Percentiles rank a stretch among this genome's conserved stretches.
Conservation (phyloP, 2,329 filamentous ascomycete species). For the Hypoxylon sp. region DNA sequence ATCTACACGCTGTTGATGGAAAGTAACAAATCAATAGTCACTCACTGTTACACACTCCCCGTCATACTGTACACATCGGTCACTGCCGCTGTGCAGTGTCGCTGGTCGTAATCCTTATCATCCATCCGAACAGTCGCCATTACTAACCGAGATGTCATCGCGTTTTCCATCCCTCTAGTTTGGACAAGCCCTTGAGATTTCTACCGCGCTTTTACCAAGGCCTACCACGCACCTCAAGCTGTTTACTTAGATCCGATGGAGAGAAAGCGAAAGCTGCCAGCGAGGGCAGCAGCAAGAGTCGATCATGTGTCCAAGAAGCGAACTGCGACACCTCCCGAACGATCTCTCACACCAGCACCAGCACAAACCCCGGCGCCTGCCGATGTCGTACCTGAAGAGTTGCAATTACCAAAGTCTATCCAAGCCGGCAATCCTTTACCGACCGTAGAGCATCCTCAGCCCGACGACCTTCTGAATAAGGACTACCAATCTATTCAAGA, state of each 20-base stretch:
- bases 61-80: not conserved
- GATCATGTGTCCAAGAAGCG: slow-evolving; percentile 74
- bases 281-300: slow-evolving; percentile 72
- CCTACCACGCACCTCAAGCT: not conserved
- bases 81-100: slow-evolving; percentile 1
- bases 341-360: slow-evolving; percentile 63
- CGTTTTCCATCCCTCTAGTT: slow-evolving; percentile 15
- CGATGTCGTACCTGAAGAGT: slow-evolving; percentile 56
- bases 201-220: not conserved
- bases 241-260: slow-evolving; percentile 64
- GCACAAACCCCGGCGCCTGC: slow-evolving; percentile 56
- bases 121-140: slow-evolving; percentile 4
- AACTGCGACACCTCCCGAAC: slow-evolving; percentile 69
- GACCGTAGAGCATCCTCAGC: slow-evolving; percentile 77
- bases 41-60: not conserved
- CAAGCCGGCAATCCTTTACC: slow-evolving; percentile 78
- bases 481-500: slow-evolving; percentile 83
- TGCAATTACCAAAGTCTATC: slow-evolving; percentile 73
- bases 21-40: not conserved
- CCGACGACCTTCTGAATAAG: slow-evolving; percentile 71
- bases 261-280: slow-evolving; percentile 75
- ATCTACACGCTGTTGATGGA: not conserved
- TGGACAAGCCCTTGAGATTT: slow-evolving; percentile 6
- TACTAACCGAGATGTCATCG: slow-evolving; percentile 24
- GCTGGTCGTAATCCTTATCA: not conserved